A percentile compares a stretch with the other conserved stretches of the same genome.
Conservation (phyloP, 176 grass and related monocot genomes). For the Carex scoparia region DNA sequence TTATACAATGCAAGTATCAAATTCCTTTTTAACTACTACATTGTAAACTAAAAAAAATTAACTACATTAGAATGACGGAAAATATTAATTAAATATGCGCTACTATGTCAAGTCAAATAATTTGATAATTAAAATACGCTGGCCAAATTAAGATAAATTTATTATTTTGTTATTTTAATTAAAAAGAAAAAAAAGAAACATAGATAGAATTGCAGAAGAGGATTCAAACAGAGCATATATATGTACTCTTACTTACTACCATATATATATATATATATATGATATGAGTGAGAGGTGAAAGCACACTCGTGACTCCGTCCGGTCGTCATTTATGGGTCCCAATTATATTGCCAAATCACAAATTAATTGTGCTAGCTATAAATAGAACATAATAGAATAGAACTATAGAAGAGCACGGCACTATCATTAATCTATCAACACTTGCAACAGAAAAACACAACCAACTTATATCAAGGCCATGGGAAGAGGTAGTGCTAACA, state of each 20-base stretch:
- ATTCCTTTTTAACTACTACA: neutral
- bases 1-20: neutral
- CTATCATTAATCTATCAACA: neutral
- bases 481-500: conserved; percentile 61
- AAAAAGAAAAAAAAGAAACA: neutral
- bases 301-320: conserved; percentile 1
- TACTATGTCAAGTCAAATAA: neutral
- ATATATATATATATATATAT: too few relatives aligned
- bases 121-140: too few relatives aligned
- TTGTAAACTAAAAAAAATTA: neutral
- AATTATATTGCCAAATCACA: neutral
- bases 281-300: too few relatives aligned
- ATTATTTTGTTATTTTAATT: neutral
- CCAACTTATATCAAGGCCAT: conserved; percentile 28
- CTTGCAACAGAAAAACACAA: neutral
- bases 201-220: neutral
- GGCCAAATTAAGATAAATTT: too few relatives aligned
- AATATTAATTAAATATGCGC: neutral
- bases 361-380: conserved; percentile 8
- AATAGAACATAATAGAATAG: neutral
- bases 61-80: neutral
- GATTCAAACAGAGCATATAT: neutral
- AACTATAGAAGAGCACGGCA: too few relatives aligned
- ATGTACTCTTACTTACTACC: neutral
- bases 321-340: conserved; percentile 1